Base-by-base conservation (phyloP, 1,139 yeast species). In the Geotrichum fermentans region DNA sequence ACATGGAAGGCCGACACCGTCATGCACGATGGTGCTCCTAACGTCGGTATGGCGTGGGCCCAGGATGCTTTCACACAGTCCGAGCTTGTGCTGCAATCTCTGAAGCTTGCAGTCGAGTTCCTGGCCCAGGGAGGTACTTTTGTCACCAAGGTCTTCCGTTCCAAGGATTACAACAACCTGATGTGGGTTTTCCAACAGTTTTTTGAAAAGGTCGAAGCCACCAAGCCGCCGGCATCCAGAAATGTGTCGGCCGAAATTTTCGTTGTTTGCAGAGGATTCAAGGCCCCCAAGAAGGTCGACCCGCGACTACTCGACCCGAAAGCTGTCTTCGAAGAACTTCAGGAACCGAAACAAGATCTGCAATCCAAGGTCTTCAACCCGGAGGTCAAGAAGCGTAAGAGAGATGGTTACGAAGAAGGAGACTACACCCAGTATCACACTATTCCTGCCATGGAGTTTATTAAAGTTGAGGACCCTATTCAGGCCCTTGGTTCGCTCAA, bases 1-100 rank as follows among this genome's bases (percentile, higher is more conserved):
- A 90, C 98, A 0, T 92, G 97, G 97, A 92, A 94, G 63, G 99
- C 98, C 1, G 97, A 94, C 64, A 87, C 96, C 0, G 97, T 92
- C 21, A 73, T 94, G 64, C 98, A 92, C 71, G 99, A 92, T 77
- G 99, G 99, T 82, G 99, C 99, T 24, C 99, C 99, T 24, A 94
- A 92, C 64, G 98, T 92, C 58, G 98, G 98, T 82, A 76, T 90
- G 62, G 96, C 96, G 21, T 94, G 98, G 98, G 92, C 87, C 28
- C 98, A 94, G 68, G 99, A 92, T 79, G 98, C 98, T 1, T 94
- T 87, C 70, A 88, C 97, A 1, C 99, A 92, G 72, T 88, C 97
- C 18, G 97, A 92, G 66, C 79, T 92, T 61, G 94, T 96, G 30
- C 73, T 92, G 58, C 96, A 89, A 71, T 95, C 97, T 30, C 74